Conservation (phyloP, 106 monocot species). For the Cymbidium sinense region DNA sequence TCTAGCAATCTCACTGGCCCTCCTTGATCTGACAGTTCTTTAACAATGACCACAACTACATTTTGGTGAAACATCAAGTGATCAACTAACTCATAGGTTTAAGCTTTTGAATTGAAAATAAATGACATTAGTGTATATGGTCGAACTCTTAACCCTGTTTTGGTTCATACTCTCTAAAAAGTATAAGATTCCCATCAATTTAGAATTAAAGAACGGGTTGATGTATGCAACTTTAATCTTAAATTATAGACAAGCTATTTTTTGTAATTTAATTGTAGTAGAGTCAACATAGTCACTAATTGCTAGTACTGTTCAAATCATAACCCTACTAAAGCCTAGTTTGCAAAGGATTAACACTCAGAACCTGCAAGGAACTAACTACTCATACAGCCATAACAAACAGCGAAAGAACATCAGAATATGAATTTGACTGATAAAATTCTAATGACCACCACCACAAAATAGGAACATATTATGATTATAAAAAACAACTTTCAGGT, state of each 20-base stretch:
- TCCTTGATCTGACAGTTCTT: too few relatives aligned
- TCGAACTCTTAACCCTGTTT: too few relatives aligned
- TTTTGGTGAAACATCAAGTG: too few relatives aligned
- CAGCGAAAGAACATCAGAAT: background rate
- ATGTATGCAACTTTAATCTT: background rate
- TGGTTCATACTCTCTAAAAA: too few relatives aligned
- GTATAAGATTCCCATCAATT: background rate
- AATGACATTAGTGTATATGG: too few relatives aligned
- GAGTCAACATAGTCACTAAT: background rate
- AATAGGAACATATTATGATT: background rate
- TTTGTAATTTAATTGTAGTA: background rate
- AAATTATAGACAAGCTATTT: too few relatives aligned
- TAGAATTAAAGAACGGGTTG: background rate
- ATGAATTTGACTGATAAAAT: conserved; percentile 17
- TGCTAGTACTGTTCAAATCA: background rate
- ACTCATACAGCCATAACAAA: background rate
- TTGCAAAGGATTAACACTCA: background rate
- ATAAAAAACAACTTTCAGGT: conserved; percentile 25
- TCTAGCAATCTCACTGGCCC: too few relatives aligned
- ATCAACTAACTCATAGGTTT: background rate
- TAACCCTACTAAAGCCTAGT: background rate
- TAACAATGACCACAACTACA: too few relatives aligned
- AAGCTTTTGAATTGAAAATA: background rate
- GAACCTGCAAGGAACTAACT: background rate
- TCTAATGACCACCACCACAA: conserved; percentile 1